A percentile compares a stretch with the other conserved stretches of the same genome.
Evolutionary conservation across 768 basidiomycete species (phyloP).

Genomic region (Clavaria fumosa): DNA sequence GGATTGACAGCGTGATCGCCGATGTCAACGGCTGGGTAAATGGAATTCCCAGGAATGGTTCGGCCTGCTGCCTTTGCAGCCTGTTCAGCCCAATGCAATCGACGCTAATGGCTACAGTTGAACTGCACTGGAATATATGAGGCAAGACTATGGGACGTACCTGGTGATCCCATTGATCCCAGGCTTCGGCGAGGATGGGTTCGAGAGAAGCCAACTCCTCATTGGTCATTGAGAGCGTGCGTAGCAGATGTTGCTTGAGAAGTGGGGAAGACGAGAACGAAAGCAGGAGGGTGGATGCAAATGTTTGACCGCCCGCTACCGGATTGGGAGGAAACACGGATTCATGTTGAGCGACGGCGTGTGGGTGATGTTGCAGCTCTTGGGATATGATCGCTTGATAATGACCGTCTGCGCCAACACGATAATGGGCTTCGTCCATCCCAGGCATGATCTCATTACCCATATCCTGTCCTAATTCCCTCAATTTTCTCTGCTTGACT

Average conservation of each 20-base stretch:
- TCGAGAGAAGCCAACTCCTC: constrained; percentile 69
- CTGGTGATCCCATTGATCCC: constrained; percentile 77
- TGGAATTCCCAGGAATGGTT: constrained; percentile 15
- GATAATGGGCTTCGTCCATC: constrained; percentile 54
- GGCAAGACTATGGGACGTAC: constrained; percentile 24
- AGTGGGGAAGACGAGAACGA: constrained; percentile 63
- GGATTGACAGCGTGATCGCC: constrained; percentile 9
- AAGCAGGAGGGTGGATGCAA: constrained; percentile 62
- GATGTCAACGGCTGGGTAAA: constrained; percentile 12
- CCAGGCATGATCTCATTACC: constrained; percentile 52
- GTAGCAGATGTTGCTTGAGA: constrained; percentile 60
- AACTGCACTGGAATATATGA: constrained; percentile 5
- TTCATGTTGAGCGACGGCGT: constrained; percentile 25
- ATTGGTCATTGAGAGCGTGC: constrained; percentile 57
- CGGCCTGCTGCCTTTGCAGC: constrained; percentile 19
- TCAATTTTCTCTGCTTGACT: constrained; percentile 68
- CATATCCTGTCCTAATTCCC: constrained; percentile 73
- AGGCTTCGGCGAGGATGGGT: constrained; percentile 68
- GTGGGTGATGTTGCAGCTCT: constrained; percentile 24
- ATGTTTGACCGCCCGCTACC: constrained; percentile 52
- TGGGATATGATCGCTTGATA: constrained; percentile 31
- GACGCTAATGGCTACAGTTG: constrained; percentile 18
- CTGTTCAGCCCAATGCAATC: constrained; percentile 27
- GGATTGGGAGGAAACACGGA: constrained; percentile 48
- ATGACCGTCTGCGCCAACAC: constrained; percentile 32